Percentiles rank a stretch among this genome's conserved stretches.
Evolutionary conservation across 805 yeast species (phyloP).

Genomic region (Lipomyces mesembrius): DNA sequence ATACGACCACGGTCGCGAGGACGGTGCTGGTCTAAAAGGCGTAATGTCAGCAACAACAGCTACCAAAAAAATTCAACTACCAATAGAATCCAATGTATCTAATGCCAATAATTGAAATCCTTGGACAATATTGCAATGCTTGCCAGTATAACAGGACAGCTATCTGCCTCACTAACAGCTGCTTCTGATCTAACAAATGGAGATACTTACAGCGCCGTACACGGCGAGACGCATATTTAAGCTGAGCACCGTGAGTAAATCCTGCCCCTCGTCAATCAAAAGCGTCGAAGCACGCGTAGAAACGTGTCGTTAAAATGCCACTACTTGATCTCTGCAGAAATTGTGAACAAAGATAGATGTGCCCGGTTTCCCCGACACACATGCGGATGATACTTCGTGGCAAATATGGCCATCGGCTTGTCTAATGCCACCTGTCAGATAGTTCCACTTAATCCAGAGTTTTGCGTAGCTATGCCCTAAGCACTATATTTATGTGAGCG

Average conservation of each 20-base stretch:
- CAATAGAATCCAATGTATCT: neutral
- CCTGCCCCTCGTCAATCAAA: neutral
- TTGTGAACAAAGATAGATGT: no score
- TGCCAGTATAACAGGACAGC: no score
- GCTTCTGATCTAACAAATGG: neutral
- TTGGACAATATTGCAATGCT: no score
- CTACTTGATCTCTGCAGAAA: neutral
- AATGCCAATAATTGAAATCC: no score
- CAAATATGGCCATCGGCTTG: neutral
- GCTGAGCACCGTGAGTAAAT: neutral
- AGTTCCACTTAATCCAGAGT: neutral
- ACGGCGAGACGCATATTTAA: slow-evolving; percentile 39
- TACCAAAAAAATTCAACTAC: neutral
- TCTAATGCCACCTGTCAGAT: neutral
- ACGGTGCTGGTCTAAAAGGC: slow-evolving; percentile 46
- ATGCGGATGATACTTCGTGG: neutral
- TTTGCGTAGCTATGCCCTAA: neutral
- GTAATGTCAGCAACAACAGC: slow-evolving; percentile 3
- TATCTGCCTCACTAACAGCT: neutral
- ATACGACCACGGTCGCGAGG: slow-evolving; percentile 47
- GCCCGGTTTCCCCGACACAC: no score
- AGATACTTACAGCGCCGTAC: slow-evolving; percentile 39
- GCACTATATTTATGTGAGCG: neutral
- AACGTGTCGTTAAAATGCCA: neutral
- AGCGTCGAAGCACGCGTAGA: neutral